phyloP scores from a whole-genome alignment of 1,284 basidiomycete genomes.

The Cutaneotrichosporon sp. region DNA sequence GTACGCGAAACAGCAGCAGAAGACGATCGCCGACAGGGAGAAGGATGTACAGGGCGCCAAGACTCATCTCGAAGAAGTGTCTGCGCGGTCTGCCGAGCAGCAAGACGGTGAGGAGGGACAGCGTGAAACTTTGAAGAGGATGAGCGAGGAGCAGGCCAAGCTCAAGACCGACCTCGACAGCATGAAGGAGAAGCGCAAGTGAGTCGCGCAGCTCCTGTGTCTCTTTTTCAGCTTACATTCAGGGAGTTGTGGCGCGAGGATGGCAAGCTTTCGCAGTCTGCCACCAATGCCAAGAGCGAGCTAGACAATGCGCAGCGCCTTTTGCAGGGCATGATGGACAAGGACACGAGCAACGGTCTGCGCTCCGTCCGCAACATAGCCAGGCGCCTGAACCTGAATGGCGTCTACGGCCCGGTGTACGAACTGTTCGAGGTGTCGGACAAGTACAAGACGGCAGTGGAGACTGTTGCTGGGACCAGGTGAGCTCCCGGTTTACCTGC shows the following conservation, averaged over 20 bases:
- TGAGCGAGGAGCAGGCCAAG: constrained; percentile 63
- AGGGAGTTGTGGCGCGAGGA: constrained; percentile 92
- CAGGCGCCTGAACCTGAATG: constrained; percentile 66
- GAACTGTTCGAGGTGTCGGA: constrained; percentile 89
- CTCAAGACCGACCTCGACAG: constrained; percentile 72
- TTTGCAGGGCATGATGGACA: constrained; percentile 91
- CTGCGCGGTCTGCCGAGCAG: constrained; percentile 64
- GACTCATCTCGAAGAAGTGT: constrained; percentile 64
- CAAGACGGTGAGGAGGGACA: constrained; percentile 65
- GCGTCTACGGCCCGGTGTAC: constrained; percentile 90
- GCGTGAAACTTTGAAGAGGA: constrained; percentile 70
- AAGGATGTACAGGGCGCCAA: constrained; percentile 75
- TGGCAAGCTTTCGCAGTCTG: constrained; percentile 75
- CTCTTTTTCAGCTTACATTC: constrained; percentile 9
- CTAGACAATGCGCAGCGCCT: constrained; percentile 74
- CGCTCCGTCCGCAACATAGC: constrained; percentile 80
- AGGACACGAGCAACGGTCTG: constrained; percentile 87
- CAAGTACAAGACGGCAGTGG: constrained; percentile 89
- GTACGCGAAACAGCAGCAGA: constrained; percentile 61
- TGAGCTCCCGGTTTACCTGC: constrained; percentile 52
- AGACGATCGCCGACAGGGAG: constrained; percentile 63
- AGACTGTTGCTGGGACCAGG: constrained; percentile 75
- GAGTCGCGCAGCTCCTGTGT: constrained; percentile 30
- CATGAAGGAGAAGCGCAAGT: constrained; percentile 76
- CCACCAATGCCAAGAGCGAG: constrained; percentile 74